Base-by-base conservation (phyloP, 164 flowering plant species). In the Stephania cephalantha region DNA sequence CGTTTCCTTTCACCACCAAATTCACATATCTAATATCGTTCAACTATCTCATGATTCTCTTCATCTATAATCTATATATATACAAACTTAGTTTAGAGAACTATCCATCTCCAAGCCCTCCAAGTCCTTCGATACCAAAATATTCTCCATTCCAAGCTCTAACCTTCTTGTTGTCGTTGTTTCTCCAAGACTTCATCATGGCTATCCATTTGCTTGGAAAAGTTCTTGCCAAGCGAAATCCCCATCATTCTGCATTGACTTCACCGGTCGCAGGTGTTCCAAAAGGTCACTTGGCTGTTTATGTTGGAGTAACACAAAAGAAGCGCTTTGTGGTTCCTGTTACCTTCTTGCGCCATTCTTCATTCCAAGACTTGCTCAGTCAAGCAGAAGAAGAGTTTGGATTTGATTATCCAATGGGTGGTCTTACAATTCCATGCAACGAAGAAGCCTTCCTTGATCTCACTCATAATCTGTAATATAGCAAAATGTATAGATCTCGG, bases 241-340 rank as follows among this genome's bases (percentile, higher is more conserved):
- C 11, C 72, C 71, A 30, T 42, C n/a, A 69, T 15, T 67, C 77
- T 11, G 22, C 42, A 20, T 35, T 31, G 46, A 50, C 35, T 2
- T 5, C 45, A 8, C 5, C 53, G 1, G 6, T 18, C 58, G 45
- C 22, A 20, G 73, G 70, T 58, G 15, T 50, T 13, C 55, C 12
- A 2, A 50, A 50, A 50, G 55, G 86, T 15, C 75, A 71, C 72
- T 20, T 83, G 0, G 73, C 87, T 8, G 84, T 83, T 18, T 83
- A 85, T 67, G 82, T 83, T 50, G 87, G 85, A 66, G 81, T 83
- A 48, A 31, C 8, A 18, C 29, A 46, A 29, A 81, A 77, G 77
- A 87, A 77, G 78, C 78, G 85, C n/a, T 82, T 78, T 73, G 74
- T 84, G 61, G 76, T 87, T 53, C 89, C 89, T 0, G 53, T 85